Evolutionary conservation across 1,284 basidiomycete genomes (phyloP), one percentile per base, ranked within the genome.

Genomic region (Anthracocystis setariae): DNA sequence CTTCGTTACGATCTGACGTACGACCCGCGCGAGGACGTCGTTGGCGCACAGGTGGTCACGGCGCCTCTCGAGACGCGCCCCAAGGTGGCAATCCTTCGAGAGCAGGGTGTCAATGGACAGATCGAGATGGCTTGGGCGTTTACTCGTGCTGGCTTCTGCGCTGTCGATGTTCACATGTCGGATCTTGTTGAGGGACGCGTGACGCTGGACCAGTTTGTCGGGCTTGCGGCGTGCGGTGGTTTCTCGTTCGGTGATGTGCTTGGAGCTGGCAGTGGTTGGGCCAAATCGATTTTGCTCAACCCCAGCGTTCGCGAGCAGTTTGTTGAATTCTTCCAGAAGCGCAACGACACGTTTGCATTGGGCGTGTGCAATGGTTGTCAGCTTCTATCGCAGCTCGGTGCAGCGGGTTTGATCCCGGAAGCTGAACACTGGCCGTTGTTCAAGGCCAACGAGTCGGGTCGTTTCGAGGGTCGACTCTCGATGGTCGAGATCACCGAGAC

Each of bases 121-220:
- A 87, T 93, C 46, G 95, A 99, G 86, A 98, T 99, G 95, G 96
- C 92, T 0, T 98, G 93, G 92, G 89, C 94, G 13, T 98, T 98
- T 86, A 87, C 90, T 25, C 90, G 88, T 1, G 94, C 94, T 17
- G 96, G 96, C 8, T 98, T 98, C 83, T 90, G 92, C 66, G 90
- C 94, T 5, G 86, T 98, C 59, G 96, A 99, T 81, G 92, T 98
- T 3, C 95, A 98, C 85, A 98, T 98, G 95, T 92, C 93, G 18
- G 95, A 99, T 83, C 89, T 99, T 81, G 89, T 98, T 76, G 86
- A 86, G 33, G 92, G 92, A 46, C 81, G 82, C 13, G 84, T 90
- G 46, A 87, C 86, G 40, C 87, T 99, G 20, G 66, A 83, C 7
- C 84, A 84, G 46, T 98, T 98, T 86, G 87, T 88, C 35, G 96